phyloP scores from a whole-genome alignment of 23 red algal genomes.

The Gracilaria gracilis region DNA sequence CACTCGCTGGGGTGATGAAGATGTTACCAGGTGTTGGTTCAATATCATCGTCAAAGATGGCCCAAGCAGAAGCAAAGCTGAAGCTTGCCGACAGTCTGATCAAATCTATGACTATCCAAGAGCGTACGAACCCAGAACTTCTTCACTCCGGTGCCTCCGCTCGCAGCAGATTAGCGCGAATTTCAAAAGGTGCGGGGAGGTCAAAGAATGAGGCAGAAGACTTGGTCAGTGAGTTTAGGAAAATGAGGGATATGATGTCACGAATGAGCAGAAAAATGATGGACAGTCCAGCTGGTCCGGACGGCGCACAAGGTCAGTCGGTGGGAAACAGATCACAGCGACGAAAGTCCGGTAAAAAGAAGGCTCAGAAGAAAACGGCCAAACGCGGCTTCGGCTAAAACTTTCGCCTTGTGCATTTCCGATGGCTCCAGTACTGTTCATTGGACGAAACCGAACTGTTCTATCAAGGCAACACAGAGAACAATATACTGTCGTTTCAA shows the following conservation, averaged over 20 bases:
- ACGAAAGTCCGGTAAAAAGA: conserved; percentile 69
- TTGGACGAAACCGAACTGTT: no score
- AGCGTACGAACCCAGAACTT: conserved; percentile 91
- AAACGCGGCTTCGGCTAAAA: conserved; percentile 78
- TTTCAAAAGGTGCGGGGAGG: conserved; percentile 83
- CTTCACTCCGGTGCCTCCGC: conserved; percentile 66
- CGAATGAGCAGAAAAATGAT: conserved; percentile 88
- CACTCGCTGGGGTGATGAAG: conserved; percentile 89
- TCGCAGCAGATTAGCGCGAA: conserved; percentile 75
- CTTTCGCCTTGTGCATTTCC: background rate
- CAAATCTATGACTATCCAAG: conserved; percentile 94
- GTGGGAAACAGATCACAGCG: conserved; percentile 69
- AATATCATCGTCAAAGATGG: conserved; percentile 76
- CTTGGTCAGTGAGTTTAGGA: conserved; percentile 83
- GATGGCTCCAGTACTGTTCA: no score
- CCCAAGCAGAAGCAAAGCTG: conserved; percentile 76
- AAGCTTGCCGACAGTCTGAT: conserved; percentile 91
- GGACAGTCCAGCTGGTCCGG: conserved; percentile 31
- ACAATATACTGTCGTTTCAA: no score
- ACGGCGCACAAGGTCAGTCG: conserved; percentile 26
- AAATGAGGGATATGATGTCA: conserved; percentile 91
- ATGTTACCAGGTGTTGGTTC: conserved; percentile 89
- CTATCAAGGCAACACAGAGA: no score
- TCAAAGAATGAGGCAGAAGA: conserved; percentile 71
- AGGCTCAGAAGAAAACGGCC: conserved; percentile 38